Evolutionary conservation across 148 eudicot species (phyloP).

Genomic region (Fagopyrum esculentum): DNA sequence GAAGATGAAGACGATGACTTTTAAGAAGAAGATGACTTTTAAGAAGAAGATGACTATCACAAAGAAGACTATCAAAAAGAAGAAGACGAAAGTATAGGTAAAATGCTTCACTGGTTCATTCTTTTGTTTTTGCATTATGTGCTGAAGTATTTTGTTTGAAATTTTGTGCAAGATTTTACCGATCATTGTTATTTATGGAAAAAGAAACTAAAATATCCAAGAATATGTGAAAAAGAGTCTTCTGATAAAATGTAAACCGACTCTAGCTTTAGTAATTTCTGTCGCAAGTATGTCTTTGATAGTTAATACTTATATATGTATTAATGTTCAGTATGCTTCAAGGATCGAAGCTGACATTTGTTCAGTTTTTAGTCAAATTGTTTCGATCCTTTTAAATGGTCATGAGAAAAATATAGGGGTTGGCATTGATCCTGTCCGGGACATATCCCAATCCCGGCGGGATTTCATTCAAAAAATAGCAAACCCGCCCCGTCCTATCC

Average conservation of each 20-base stretch:
- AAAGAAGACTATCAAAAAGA: background rate
- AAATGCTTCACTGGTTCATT: slow-evolving; percentile 2
- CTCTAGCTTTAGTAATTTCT: background rate
- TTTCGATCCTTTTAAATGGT: no score
- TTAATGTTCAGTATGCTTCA: no score
- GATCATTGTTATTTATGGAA: background rate
- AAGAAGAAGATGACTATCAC: slow-evolving; percentile 15
- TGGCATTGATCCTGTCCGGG: no score
- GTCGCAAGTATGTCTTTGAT: background rate
- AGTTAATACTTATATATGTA: background rate
- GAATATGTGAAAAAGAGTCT: background rate
- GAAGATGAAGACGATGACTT: slow-evolving; percentile 19
- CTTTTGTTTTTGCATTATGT: background rate
- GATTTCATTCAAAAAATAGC: no score
- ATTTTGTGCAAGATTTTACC: background rate
- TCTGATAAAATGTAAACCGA: background rate
- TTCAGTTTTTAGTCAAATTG: no score
- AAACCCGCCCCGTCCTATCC: no score
- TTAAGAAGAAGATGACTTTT: slow-evolving; percentile 18
- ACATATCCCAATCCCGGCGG: no score
- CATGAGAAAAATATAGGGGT: no score
- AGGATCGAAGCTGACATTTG: no score
- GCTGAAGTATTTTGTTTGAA: background rate
- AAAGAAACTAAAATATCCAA: background rate
- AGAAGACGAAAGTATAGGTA: background rate